These are phyloP conservation scores for Epichloe typhina DNA, from an alignment of 2,329 filamentous ascomycete species.

Conservation along the genomic window DNA sequence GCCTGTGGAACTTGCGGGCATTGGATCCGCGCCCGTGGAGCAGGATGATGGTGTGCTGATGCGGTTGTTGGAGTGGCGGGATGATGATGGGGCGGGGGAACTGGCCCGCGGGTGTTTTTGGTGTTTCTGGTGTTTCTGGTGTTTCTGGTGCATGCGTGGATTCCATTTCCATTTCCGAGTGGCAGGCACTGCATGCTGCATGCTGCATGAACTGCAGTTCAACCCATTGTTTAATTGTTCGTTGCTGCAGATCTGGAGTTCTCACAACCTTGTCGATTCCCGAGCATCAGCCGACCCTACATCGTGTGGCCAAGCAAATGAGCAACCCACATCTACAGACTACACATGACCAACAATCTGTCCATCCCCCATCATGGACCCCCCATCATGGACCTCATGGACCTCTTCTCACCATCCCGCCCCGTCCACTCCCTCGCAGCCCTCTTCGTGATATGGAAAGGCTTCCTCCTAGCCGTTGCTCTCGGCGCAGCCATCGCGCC, in stretches of 20 bases:
- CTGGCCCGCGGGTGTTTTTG: conserved; percentile 8
- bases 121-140: neutral
- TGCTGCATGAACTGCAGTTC: too few relatives aligned
- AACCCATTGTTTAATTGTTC: too few relatives aligned
- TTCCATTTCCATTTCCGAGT: neutral
- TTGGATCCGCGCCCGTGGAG: conserved; percentile 36
- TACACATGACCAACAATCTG: neutral
- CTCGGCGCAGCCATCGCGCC: conserved; percentile 36
- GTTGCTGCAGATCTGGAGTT: too few relatives aligned
- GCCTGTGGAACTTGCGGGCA: conserved; percentile 25
- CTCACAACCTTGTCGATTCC: too few relatives aligned
- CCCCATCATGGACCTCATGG: neutral
- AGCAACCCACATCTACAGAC: neutral
- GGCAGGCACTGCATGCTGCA: too few relatives aligned
- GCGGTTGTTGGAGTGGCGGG: conserved; percentile 15
- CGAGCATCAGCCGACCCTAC: too few relatives aligned
- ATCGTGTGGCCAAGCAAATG: neutral
- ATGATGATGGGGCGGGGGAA: conserved; percentile 12
- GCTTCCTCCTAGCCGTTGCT: conserved; percentile 49
- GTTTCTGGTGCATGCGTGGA: neutral
- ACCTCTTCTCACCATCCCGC: conserved; percentile 1
- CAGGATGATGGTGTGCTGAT: conserved; percentile 32
- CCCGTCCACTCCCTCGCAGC: conserved; percentile 9
- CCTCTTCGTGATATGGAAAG: conserved; percentile 54
- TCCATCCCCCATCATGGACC: neutral